These are phyloP conservation scores for Gaultheria prostrata DNA, from an alignment of 148 eudicot genomes.

Conservation along the genomic window DNA sequence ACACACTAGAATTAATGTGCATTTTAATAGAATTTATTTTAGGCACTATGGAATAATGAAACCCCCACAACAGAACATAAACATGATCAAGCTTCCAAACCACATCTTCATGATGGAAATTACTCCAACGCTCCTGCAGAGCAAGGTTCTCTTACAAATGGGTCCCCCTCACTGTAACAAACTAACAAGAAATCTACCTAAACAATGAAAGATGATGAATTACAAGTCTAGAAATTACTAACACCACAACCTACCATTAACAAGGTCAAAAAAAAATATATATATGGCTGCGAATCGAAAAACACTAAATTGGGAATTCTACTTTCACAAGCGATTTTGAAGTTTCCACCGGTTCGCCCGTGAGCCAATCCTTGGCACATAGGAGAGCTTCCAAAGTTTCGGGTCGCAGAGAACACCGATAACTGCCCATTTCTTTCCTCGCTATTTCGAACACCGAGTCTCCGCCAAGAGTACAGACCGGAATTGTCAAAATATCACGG, in stretches of 20 bases:
- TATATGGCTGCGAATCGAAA: not conserved
- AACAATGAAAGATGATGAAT: not conserved
- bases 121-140: not conserved
- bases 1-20: too few relatives aligned
- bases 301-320: slow-evolving; percentile 55
- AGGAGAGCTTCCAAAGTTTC: slow-evolving; percentile 89
- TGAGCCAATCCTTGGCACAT: slow-evolving; percentile 93
- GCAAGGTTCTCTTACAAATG: not conserved
- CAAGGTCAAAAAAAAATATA: not conserved
- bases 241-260: slow-evolving; percentile 7
- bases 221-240: not conserved
- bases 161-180: not conserved
- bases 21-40: too few relatives aligned
- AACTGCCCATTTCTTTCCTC: slow-evolving; percentile 63
- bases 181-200: not conserved
- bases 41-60: not conserved
- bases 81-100: not conserved
- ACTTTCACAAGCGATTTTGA: slow-evolving; percentile 44
- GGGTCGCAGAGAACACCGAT: slow-evolving; percentile 69
- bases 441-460: slow-evolving; percentile 55
- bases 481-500: slow-evolving; percentile 63
- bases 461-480: slow-evolving; percentile 56
- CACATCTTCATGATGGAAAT: not conserved
- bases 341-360: slow-evolving; percentile 29
- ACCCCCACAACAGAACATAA: not conserved